Evolutionary conservation across 2,329 filamentous ascomycete genomes (phyloP).

Genomic region (Plectosphaerella plurivora): DNA sequence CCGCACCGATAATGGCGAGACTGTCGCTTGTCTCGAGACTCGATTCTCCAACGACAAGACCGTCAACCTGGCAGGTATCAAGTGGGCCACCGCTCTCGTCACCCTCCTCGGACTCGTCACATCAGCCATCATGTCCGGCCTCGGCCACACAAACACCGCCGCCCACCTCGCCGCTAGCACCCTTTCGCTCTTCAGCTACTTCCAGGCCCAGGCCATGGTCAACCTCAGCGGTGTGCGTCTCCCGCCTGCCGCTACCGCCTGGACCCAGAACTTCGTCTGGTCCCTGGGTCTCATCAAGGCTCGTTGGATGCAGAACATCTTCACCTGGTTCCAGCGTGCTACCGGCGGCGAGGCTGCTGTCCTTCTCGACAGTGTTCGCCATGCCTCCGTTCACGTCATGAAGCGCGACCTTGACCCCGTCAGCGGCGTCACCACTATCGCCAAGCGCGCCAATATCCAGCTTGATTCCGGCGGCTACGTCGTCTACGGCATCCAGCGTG

Average conservation of each 20-base stretch:
- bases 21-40: conserved; percentile 83
- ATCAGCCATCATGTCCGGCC: conserved; percentile 82
- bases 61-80: conserved; percentile 81
- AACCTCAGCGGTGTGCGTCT: conserved; percentile 77
- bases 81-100: conserved; percentile 85
- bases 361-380: conserved; percentile 68
- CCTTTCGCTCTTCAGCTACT: conserved; percentile 89
- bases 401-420: conserved; percentile 45
- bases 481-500: conserved; percentile 81
- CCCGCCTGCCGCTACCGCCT: conserved; percentile 83
- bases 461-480: conserved; percentile 51
- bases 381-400: conserved; percentile 78
- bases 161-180: conserved; percentile 93
- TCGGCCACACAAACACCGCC: conserved; percentile 90
- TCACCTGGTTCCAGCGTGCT: conserved; percentile 92
- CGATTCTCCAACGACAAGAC: conserved; percentile 87
- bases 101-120: conserved; percentile 78
- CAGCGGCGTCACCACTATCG: conserved; percentile 24
- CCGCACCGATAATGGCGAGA: conserved; percentile 53
- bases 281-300: conserved; percentile 93
- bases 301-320: conserved; percentile 80
- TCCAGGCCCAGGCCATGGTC: conserved; percentile 89
- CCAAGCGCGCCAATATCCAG: conserved; percentile 51
- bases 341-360: conserved; percentile 83
- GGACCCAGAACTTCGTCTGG: conserved; percentile 98